These are phyloP conservation scores for Starmerella apicola DNA, from an alignment of 805 yeast genomes.

Conservation along the genomic window DNA sequence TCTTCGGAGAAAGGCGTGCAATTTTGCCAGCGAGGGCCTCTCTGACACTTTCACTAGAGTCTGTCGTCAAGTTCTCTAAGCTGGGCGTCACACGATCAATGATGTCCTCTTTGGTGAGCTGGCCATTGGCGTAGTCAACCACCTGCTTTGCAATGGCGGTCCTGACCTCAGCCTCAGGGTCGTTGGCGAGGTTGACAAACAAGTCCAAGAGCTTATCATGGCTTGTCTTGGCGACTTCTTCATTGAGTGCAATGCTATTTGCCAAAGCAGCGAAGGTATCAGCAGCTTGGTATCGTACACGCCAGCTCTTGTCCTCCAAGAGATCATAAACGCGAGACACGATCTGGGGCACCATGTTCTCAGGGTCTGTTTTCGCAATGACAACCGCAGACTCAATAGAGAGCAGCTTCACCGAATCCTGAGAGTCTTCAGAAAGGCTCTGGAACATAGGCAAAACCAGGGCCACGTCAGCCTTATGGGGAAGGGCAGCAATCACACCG, in stretches of 20 bases:
- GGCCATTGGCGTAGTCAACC: conserved; percentile 37
- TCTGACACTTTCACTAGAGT: conserved; percentile 85
- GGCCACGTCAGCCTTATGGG: conserved; percentile 32
- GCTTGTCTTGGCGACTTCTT: conserved; percentile 35
- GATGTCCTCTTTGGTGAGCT: conserved; percentile 36
- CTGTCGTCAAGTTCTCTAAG: conserved; percentile 72
- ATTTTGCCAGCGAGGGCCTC: conserved; percentile 82
- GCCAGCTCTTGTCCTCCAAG: conserved; percentile 87
- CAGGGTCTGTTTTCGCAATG: conserved; percentile 37
- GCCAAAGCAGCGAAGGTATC: conserved; percentile 75
- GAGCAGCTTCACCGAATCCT: conserved; percentile 87
- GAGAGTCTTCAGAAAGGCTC: conserved; percentile 65
- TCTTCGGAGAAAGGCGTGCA: conserved; percentile 71
- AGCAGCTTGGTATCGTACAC: conserved; percentile 97
- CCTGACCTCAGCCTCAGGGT: conserved; percentile 92
- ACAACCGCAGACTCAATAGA: conserved; percentile 80
- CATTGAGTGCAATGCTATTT: conserved; percentile 33
- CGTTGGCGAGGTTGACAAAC: conserved; percentile 68
- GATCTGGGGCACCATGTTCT: conserved; percentile 19
- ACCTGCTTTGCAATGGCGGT: conserved; percentile 87
- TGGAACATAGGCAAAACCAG: conserved; percentile 72
- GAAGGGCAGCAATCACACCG: conserved; percentile 46
- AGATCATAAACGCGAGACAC: conserved; percentile 46
- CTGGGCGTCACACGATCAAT: conserved; percentile 67
- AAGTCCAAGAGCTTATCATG: conserved; percentile 53